A percentile compares a stretch with the other conserved stretches of the same genome.
phyloP scores from a whole-genome alignment of 148 eudicot genomes.

The Camellia lanceoleosa region DNA sequence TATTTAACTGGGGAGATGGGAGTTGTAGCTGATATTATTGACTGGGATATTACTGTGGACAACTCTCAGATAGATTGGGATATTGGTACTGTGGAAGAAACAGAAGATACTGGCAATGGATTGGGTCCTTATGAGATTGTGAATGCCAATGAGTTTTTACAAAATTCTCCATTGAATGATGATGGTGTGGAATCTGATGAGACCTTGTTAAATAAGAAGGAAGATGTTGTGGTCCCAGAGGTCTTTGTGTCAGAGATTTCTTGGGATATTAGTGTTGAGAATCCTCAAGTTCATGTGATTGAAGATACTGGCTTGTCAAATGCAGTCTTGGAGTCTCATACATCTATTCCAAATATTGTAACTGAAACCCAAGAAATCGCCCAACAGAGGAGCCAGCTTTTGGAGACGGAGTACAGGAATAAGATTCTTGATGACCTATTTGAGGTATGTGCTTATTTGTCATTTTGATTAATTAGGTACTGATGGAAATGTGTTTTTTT shows the following conservation, averaged over 20 bases:
- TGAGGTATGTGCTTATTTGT: slow-evolving; percentile 51
- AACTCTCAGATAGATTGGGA: slow-evolving; percentile 98
- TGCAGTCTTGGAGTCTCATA: slow-evolving; percentile 32
- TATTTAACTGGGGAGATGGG: slow-evolving; percentile 32
- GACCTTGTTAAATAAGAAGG: slow-evolving; percentile 30
- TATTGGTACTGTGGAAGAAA: slow-evolving; percentile 71
- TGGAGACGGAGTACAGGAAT: slow-evolving; percentile 89
- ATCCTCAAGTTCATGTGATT: slow-evolving; percentile 42
- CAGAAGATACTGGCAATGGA: slow-evolving; percentile 74
- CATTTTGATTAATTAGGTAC: not conserved
- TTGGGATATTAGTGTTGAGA: slow-evolving; percentile 84
- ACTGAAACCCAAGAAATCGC: slow-evolving; percentile 36
- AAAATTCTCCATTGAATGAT: slow-evolving; percentile 39
- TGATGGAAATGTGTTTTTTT: not conserved
- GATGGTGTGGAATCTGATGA: slow-evolving; percentile 37
- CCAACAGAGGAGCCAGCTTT: slow-evolving; percentile 65
- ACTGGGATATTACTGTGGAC: slow-evolving; percentile 89
- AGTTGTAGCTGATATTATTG: slow-evolving; percentile 52
- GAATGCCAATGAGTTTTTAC: slow-evolving; percentile 68
- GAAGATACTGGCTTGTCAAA: slow-evolving; percentile 35
- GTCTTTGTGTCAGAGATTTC: slow-evolving; percentile 53
- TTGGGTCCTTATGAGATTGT: slow-evolving; percentile 93
- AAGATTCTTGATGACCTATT: slow-evolving; percentile 89
- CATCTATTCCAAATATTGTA: slow-evolving; percentile 26
- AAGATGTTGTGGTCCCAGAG: slow-evolving; percentile 31